Base-by-base conservation (phyloP, 495 filamentous ascomycete genomes). In the Hypoxylon crocopeplum region DNA sequence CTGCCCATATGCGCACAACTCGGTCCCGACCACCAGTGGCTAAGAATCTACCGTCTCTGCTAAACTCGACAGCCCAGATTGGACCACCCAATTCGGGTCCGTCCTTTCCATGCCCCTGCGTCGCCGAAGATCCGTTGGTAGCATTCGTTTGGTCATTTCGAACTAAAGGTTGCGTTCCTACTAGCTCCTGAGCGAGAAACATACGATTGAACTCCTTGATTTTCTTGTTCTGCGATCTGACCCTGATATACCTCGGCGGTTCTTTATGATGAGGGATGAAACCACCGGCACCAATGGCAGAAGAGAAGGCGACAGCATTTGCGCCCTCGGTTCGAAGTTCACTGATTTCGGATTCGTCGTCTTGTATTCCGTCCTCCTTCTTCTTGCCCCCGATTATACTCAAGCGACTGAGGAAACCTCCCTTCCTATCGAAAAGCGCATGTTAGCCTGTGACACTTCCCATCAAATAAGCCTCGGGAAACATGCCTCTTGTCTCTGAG, bases 1-100 rank as follows among this genome's bases (percentile, higher is more conserved):
- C 94, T 0, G 86, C 84, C 93, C 93, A 99, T 29, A 98, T 84
- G 33, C 95, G 81, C 4, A 99, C 88, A 22, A 93, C 81, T 42
- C 83, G 83, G 69, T 98, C 95, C 60, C 91, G 88, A 2, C 94
- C 94, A 10, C 86, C 95, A 15, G 91, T 89, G 10, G 94, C 94
- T 7, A 99, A 77, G 71, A 93, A 96, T 67, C 82, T 91, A 10
- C 94, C 94, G 77, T 98, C 94, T 40, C 89, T 91, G 59, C 92
- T 97, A 61, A 97, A 97, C 56, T 91, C 89, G 60, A 90, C 83
- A 3, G 94, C 88, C 94, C 94, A 99, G 24, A 96, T 84, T 3
- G 94, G 91, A 13, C 84, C 79, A 32, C 77, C 74, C 13, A 70
- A 68, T 22, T 70, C 68, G 19, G 60, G 15, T 25, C 70, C 63